These are phyloP conservation scores for Coniosporium tulheliwenetii DNA, from an alignment of 2,329 filamentous ascomycete genomes.

Conservation along the genomic window DNA sequence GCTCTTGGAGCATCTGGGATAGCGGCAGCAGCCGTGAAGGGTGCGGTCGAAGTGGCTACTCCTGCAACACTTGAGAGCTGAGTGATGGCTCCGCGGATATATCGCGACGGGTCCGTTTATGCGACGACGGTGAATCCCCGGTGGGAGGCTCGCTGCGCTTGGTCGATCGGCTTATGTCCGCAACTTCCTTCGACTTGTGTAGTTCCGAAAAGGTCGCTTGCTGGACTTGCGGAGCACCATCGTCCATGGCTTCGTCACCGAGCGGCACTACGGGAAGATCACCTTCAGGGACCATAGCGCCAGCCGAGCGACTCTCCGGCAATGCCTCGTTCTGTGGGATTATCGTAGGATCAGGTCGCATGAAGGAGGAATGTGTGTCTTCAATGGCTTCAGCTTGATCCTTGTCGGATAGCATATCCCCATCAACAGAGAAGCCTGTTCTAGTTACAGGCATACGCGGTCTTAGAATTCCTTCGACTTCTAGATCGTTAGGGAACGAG, in stretches of 20 bases:
- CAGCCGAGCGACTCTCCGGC: neutral
- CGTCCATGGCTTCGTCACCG: neutral
- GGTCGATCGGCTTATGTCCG: neutral
- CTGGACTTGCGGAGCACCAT: neutral
- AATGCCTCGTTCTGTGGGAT: neutral
- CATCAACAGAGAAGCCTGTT: slow-evolving; percentile 6
- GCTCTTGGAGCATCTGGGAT: neutral
- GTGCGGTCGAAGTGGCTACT: neutral
- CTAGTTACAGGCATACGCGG: slow-evolving; percentile 30
- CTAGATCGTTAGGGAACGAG: slow-evolving; percentile 44
- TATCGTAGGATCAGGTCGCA: neutral
- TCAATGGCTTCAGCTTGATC: slow-evolving; percentile 4
- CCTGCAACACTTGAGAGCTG: too few species aligned
- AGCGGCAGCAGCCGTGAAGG: neutral
- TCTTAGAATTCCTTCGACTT: slow-evolving; percentile 55
- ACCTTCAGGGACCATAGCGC: neutral
- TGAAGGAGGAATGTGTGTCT: neutral
- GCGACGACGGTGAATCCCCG: neutral
- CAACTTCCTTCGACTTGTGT: too few species aligned
- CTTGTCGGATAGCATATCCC: slow-evolving; percentile 6
- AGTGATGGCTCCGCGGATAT: neutral
- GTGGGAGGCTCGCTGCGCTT: neutral
- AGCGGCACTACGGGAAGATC: neutral
- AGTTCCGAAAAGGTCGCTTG: too few species aligned
- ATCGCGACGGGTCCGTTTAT: neutral